Evolutionary conservation across 2,329 filamentous ascomycete genomes (phyloP).

Genomic region (Colletotrichum orchidophilum): DNA sequence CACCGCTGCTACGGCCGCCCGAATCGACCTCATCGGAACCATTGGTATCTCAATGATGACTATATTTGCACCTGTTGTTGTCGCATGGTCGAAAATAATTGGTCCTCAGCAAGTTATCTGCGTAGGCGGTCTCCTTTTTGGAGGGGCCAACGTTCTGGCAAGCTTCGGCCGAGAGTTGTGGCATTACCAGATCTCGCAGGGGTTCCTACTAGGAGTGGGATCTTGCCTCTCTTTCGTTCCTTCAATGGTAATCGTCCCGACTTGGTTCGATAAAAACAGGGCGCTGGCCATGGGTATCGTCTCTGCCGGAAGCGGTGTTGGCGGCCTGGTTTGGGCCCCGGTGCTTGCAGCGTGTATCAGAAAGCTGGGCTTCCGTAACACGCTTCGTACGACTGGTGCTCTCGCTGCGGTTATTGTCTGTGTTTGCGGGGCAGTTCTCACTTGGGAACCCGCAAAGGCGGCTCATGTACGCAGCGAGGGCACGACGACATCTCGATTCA

Average conservation of each 20-base stretch:
- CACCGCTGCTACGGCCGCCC: slow-evolving; percentile 43
- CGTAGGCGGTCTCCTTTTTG: slow-evolving; percentile 44
- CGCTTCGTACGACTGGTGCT: background rate
- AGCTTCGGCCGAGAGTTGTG: slow-evolving; percentile 42
- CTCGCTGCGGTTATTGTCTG: background rate
- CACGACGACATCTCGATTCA: background rate
- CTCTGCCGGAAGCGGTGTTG: slow-evolving; percentile 47
- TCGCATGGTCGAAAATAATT: background rate
- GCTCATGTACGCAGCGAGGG: background rate
- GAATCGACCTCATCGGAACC: slow-evolving; percentile 51
- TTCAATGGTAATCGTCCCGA: slow-evolving; percentile 48
- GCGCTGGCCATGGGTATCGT: slow-evolving; percentile 50
- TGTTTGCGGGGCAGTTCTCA: background rate
- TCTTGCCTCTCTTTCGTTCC: slow-evolving; percentile 50
- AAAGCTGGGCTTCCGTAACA: background rate
- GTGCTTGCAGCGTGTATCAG: slow-evolving; percentile 34
- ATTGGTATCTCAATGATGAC: slow-evolving; percentile 46
- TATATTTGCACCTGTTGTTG: background rate
- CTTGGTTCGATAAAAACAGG: slow-evolving; percentile 47
- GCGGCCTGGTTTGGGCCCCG: slow-evolving; percentile 45
- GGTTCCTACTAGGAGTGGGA: slow-evolving; percentile 48
- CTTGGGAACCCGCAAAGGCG: background rate
- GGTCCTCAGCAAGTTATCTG: background rate
- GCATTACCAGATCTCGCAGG: slow-evolving; percentile 43
- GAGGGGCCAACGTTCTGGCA: slow-evolving; percentile 42